phyloP scores from a whole-genome alignment of 1,139 yeast genomes.

The Pneumocystis wakefieldiae region DNA sequence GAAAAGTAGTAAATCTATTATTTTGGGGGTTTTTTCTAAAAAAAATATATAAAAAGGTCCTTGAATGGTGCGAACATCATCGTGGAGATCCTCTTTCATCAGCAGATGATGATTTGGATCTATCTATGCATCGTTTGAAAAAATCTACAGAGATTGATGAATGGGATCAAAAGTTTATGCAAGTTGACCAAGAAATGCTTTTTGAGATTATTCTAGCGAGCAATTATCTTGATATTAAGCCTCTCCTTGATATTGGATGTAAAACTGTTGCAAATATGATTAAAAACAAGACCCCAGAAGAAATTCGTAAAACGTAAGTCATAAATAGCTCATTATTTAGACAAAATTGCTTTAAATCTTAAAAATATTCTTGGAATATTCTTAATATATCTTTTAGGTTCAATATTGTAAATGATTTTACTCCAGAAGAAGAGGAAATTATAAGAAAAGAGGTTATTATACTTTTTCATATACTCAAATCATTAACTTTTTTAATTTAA shows the following conservation, averaged over 20 bases:
- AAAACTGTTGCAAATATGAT: slow-evolving; percentile 98
- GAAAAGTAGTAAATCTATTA: slow-evolving; percentile 30
- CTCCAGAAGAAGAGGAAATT: slow-evolving; percentile 97
- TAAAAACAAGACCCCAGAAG: slow-evolving; percentile 90
- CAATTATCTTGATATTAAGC: slow-evolving; percentile 84
- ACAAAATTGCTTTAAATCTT: too few species aligned
- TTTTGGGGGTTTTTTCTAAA: background rate
- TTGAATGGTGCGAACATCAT: slow-evolving; percentile 97
- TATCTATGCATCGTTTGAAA: slow-evolving; percentile 11
- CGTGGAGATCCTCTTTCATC: slow-evolving; percentile 51
- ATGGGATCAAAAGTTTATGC: slow-evolving; percentile 92
- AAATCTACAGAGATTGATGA: slow-evolving; percentile 44
- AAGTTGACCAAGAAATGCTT: slow-evolving; percentile 96
- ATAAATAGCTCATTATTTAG: background rate
- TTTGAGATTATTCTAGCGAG: slow-evolving; percentile 89
- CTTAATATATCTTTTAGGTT: slow-evolving; percentile 38
- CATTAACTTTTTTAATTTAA: slow-evolving; percentile 1
- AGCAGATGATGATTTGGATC: slow-evolving; percentile 36
- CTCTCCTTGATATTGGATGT: slow-evolving; percentile 87
- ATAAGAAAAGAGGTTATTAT: slow-evolving; percentile 43
- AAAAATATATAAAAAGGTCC: slow-evolving; percentile 28
- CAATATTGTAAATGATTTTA: slow-evolving; percentile 89
- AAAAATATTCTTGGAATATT: background rate
- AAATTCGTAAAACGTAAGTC: slow-evolving; percentile 44
- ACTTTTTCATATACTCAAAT: background rate